Evolutionary conservation across 177 flowering plant genomes (phyloP), one percentile per base, ranked within the genome.

Genomic region (Vitis hybrid): DNA sequence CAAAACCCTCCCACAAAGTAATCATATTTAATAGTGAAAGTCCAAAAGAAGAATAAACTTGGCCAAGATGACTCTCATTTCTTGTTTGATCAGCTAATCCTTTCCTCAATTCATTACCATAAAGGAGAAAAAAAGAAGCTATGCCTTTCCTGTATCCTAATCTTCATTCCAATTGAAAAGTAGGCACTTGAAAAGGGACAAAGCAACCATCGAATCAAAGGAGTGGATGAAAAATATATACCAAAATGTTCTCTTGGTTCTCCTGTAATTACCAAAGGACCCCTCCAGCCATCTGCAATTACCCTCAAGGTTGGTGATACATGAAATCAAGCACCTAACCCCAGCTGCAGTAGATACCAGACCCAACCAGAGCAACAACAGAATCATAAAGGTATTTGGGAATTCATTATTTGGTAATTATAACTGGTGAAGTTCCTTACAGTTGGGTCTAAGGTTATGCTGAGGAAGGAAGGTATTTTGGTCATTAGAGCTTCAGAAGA

Each of bases 151-250:
- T 65, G 16, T 22, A 10, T 18, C 5, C 52, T 66, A 63, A 22
- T 63, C 66, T 61, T 62, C 50, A 49, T 70, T 52, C 52, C 50
- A 10, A 55, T 14, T 6, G 57, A 12, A 18, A 68, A 66, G 49
- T n/a, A 45, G 57, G 16, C 61, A 34, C 29, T 16, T 48, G 59
- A 22, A 18, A 65, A 57, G 65, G 52, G 51, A 50, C 60, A 69
- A 71, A 69, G 73, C 51, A 72, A 65, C 79, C 76, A 50, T 65
- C 63, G 64, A 71, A 54, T 56, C 49, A 48, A 53, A 70, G 19
- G 19, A 66, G 31, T 61, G 69, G 74, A 71, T 45, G 69, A 75
- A 52, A 66, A 56, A 73, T 74, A 58, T 68, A 68, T 57, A 26
- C 71, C 69, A 11, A 61, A 69, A 39, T 69, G 39, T 64, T 59